Evolutionary conservation across 2,329 filamentous ascomycete species (phyloP).

Genomic region (Septoria linicola): DNA sequence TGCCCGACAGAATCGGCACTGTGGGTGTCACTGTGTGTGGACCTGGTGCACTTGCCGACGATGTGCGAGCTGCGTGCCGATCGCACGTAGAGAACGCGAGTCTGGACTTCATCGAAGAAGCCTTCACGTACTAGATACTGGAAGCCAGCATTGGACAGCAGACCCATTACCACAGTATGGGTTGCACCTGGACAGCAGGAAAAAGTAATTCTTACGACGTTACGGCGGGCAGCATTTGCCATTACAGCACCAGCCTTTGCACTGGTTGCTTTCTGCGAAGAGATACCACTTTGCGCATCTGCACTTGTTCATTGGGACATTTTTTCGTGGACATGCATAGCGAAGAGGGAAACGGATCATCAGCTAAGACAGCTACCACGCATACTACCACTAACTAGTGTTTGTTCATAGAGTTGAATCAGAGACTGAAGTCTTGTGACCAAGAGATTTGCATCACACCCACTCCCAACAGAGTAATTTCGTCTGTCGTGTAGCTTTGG

Average conservation of each 20-base stretch:
- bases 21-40: constrained; percentile 63
- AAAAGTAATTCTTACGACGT: constrained; percentile 10
- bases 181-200: constrained; percentile 1
- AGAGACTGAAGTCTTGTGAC: not conserved
- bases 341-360: constrained; percentile 1
- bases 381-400: constrained; percentile 3
- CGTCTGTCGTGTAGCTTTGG: too few species aligned
- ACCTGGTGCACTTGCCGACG: constrained; percentile 62
- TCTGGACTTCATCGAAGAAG: constrained; percentile 64
- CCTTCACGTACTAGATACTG: constrained; percentile 50
- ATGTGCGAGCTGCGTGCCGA: constrained; percentile 57
- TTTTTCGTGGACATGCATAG: constrained; percentile 4
- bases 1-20: constrained; percentile 48
- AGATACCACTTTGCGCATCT: constrained; percentile 15
- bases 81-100: constrained; percentile 52
- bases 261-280: constrained; percentile 11
- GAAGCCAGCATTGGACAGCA: not conserved
- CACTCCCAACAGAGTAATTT: too few species aligned
- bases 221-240: constrained; percentile 15
- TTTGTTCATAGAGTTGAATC: constrained; percentile 7
- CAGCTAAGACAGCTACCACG: constrained; percentile 2
- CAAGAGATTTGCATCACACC: too few species aligned
- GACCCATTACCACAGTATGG: constrained; percentile 2
- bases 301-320: not conserved
- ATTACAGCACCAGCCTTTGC: constrained; percentile 10